A percentile compares a stretch with the other conserved stretches of the same genome.
phyloP scores from a whole-genome alignment of 1,284 basidiomycete genomes.

The Thecaphora thlaspeos region DNA sequence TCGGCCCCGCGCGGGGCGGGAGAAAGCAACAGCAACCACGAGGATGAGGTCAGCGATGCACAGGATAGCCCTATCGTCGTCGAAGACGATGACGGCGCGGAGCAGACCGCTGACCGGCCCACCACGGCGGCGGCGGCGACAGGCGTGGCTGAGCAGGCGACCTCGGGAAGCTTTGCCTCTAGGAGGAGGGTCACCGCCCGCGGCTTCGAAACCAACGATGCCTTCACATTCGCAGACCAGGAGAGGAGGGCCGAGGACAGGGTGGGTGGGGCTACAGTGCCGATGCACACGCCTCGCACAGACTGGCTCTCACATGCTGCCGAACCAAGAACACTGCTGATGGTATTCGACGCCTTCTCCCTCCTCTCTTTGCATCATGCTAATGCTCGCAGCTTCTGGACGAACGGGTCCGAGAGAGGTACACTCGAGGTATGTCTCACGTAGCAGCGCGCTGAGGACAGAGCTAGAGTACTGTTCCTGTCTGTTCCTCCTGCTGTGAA shows the following conservation, averaged over 20 bases:
- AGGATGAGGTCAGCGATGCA: constrained; percentile 3
- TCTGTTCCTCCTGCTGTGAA: too few relatives aligned
- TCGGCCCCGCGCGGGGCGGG: constrained; percentile 2
- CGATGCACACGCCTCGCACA: too few relatives aligned
- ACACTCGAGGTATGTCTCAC: constrained; percentile 33
- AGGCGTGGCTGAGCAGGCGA: neutral
- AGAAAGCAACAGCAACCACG: constrained; percentile 9
- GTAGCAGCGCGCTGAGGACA: too few relatives aligned
- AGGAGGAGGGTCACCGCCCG: neutral
- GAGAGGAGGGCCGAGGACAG: neutral
- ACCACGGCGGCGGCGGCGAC: neutral
- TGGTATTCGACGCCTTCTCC: too few relatives aligned
- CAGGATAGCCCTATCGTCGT: too few relatives aligned
- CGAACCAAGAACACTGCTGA: too few relatives aligned
- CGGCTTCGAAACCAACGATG: neutral
- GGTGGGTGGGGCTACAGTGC: neutral
- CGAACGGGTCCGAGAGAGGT: constrained; percentile 40
- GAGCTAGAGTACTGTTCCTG: too few relatives aligned
- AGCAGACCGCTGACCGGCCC: neutral
- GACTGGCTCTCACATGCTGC: too few relatives aligned
- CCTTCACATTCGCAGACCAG: neutral
- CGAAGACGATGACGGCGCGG: neutral
- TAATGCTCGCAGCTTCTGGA: constrained; percentile 26
- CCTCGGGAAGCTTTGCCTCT: too few relatives aligned
- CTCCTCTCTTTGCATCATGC: neutral